Conservation (phyloP, 108 stramenopile species). For the Pelagomonas calceolata region DNA sequence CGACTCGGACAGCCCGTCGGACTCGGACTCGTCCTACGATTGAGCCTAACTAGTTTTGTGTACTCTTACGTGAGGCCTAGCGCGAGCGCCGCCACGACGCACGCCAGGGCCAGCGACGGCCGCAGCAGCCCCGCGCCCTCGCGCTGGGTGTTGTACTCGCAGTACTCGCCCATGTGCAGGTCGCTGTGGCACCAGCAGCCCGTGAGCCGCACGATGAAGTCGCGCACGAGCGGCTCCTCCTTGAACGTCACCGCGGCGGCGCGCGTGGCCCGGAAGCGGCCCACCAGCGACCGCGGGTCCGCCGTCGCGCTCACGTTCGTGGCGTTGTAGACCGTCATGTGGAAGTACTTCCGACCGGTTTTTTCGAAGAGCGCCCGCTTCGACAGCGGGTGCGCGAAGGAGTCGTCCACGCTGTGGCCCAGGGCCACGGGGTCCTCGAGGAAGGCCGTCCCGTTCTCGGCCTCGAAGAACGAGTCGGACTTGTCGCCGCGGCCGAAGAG, state of each 20-base stretch:
- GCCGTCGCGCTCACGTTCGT: not conserved
- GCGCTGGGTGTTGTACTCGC: no score
- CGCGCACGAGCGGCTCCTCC: not conserved
- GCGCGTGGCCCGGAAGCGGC: not conserved
- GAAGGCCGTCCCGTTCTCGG: not conserved
- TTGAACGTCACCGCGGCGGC: not conserved
- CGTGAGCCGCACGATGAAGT: not conserved
- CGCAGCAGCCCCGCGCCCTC: no score
- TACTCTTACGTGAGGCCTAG: no score
- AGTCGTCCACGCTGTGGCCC: not conserved
- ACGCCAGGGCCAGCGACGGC: no score
- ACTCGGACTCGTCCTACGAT: no score
- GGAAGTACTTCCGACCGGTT: not conserved
- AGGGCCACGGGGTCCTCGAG: no score
- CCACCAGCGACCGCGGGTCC: not conserved
- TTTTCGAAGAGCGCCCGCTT: no score
- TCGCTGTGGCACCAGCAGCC: not conserved
- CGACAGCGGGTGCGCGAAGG: not conserved
- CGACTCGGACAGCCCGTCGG: no score
- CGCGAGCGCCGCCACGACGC: no score
- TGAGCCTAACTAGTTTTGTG: no score
- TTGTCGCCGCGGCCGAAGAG: not conserved
- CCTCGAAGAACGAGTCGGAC: not conserved
- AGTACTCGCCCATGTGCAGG: not conserved
- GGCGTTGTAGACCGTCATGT: not conserved